Evolutionary conservation across 331 rosid species (phyloP).

Genomic region (Cydonia oblonga): DNA sequence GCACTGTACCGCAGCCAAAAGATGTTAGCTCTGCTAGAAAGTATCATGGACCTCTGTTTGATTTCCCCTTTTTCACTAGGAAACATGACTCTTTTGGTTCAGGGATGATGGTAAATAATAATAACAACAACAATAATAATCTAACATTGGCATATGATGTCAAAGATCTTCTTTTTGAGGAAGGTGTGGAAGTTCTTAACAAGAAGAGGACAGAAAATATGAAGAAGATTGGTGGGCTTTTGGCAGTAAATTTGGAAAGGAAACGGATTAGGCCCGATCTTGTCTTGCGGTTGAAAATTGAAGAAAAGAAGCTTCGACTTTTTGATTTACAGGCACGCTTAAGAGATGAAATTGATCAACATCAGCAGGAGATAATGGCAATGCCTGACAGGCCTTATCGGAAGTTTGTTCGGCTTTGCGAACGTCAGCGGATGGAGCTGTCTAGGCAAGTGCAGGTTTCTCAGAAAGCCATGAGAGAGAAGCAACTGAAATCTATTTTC

Average conservation of each 20-base stretch:
- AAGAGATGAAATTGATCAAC: conserved; percentile 94
- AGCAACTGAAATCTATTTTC: conserved; percentile 89
- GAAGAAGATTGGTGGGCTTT: conserved; percentile 83
- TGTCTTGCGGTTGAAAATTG: conserved; percentile 86
- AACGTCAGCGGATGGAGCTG: conserved; percentile 94
- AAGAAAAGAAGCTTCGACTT: conserved; percentile 92
- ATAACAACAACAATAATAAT: conserved; percentile 56
- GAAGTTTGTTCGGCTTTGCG: conserved; percentile 91
- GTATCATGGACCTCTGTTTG: conserved; percentile 96
- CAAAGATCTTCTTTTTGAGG: conserved; percentile 88
- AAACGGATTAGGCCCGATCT: conserved; percentile 97
- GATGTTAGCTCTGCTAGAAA: conserved; percentile 66
- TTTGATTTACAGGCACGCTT: conserved; percentile 80
- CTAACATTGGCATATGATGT: conserved; percentile 82
- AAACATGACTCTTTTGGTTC: conserved; percentile 92
- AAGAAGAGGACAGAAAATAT: conserved; percentile 77
- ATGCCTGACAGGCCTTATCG: conserved; percentile 99
- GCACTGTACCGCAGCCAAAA: conserved; percentile 56
- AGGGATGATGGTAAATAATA: conserved; percentile 47
- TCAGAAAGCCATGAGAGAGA: conserved; percentile 85
- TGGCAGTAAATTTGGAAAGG: conserved; percentile 87
- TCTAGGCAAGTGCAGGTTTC: conserved; percentile 91
- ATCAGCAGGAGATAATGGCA: conserved; percentile 98
- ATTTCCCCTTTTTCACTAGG: conserved; percentile 92
- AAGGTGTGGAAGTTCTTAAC: conserved; percentile 75